Base-by-base conservation (phyloP, 371 early-diverging fungal species). In the Apophysomyces trapeziformis region DNA sequence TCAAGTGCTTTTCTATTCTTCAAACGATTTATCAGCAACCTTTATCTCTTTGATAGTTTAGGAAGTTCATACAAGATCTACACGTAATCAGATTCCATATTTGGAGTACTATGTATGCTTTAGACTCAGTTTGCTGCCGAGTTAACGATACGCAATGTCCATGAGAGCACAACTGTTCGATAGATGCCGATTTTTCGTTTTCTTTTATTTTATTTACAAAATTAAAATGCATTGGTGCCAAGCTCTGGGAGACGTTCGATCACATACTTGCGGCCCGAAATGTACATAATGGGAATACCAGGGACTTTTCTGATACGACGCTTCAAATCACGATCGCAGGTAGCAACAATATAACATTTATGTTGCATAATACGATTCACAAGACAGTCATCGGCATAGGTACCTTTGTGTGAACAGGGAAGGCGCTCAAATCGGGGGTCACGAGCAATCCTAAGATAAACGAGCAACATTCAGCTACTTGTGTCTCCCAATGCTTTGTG, bases 341-440 rank as follows among this genome's bases (percentile, higher is more conserved):
- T 99, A 14, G 99, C 99, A 4, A 99, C 99, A 71, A 99, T 96
- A 77, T 98, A 99, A 83, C 99, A 99, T 68, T 92, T 90, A 78
- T 99, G 97, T 80, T 94, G 95, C 87, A 91, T 97, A 5, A 99
- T 91, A 41, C 99, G 85, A 61, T 97, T 89, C 4, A 99, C 96
- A 46, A 99, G 83, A 76, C 99, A 99, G 86, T 99, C 99, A 89
- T 99, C 99, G 38, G 99, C 99, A 87, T 99, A 99, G 2, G 98
- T 99, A 39, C 99, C 99, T 71, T 96, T 97, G 82, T 99, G 99
- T 57, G 95, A 89, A 82, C 99, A 99, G 12, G 96, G 94, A 44
- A 99, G 82, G 32, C 98, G 85, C 68, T 98, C 96, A 74, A 97
- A 98, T 35, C 98, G 86, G 32, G 97, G 96, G 69, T 98, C 98